Base-by-base conservation (phyloP, 2,329 filamentous ascomycete species). In the Aspergillus persii region DNA sequence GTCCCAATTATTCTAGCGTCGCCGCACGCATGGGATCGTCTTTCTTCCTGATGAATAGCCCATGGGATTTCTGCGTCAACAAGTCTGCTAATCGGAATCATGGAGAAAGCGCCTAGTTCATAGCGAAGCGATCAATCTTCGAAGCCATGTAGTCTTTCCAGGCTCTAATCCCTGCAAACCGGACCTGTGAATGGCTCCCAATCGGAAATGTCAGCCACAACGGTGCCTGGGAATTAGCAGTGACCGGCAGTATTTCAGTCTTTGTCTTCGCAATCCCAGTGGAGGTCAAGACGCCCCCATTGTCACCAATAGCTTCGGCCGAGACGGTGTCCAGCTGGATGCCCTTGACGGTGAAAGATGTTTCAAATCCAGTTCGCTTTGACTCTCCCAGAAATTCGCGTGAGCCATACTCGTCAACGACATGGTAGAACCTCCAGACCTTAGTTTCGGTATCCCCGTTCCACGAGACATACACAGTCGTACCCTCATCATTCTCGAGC, bases 381-480 rank as follows among this genome's bases (percentile, higher is more conserved):
- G 57, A 44, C 48, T 74, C 64, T n/a, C 70, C 72, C 50, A 73
- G 49, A 44, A 64, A 71, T 15, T 62, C 58, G 3, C 69, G 64
- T 3, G 69, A 71, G 11, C 62, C 69, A 50, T 62, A 64, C 8
- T 60, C 58, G 51, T 70, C 68, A 0, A 61, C 63, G 12, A 69
- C 66, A 3, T 76, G 77, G 66, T 79, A 83, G 64, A 85, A 84
- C 29, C 77, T 74, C 85, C 84, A 83, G 3, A 57, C 46, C 3
- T 66, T 70, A 0, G 78, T 80, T 65, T 80, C 76, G 0, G 80
- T 83, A 51, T 81, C 80, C 4, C 81, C 81, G 58, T 83, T 83
- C 81, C 81, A 84, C 4, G 80, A 84, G 2, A 84, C 82, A 68
- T 82, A 86, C n/a, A 79, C 69, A 8, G 75, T 71, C 8, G 68